These are phyloP conservation scores for Geoglossum glabrum DNA, from an alignment of 495 filamentous ascomycete genomes.

Conservation along the genomic window DNA sequence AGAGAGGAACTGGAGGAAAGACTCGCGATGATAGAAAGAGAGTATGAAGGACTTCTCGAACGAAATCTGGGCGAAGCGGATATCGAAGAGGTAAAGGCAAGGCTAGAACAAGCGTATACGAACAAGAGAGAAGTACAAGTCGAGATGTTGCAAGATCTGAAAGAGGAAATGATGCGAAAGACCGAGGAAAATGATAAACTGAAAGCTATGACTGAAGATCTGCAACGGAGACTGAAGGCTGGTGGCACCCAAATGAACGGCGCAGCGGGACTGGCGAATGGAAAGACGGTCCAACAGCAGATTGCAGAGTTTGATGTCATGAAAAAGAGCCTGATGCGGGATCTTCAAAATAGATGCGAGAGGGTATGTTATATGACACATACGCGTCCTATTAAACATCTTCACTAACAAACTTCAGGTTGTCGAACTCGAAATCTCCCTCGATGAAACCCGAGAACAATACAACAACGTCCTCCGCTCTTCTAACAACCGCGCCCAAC, in stretches of 20 bases:
- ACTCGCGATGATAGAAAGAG: constrained; percentile 47
- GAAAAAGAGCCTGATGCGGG: constrained; percentile 98
- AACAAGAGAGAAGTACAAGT: constrained; percentile 50
- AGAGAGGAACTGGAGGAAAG: constrained; percentile 54
- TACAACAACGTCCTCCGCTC: constrained; percentile 94
- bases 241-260: constrained; percentile 32
- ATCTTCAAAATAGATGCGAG: constrained; percentile 94
- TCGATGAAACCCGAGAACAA: constrained; percentile 93
- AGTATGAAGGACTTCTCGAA: constrained; percentile 64
- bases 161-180: constrained; percentile 47
- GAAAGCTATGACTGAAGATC: constrained; percentile 51
- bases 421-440: constrained; percentile 88
- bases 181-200: constrained; percentile 58
- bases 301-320: constrained; percentile 96
- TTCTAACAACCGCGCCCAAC: constrained; percentile 91
- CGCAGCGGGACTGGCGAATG: constrained; percentile 34
- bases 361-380: constrained; percentile 28
- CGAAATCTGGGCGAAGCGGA: constrained; percentile 63
- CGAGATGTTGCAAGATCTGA: constrained; percentile 50
- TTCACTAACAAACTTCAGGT: constrained; percentile 21
- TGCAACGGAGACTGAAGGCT: constrained; percentile 47
- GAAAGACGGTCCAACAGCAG: constrained; percentile 92
- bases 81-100: constrained; percentile 59
- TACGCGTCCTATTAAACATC: neutral
- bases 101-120: constrained; percentile 54